phyloP scores from a whole-genome alignment of 208 protist species.

The Trichomonas vaginalis region DNA sequence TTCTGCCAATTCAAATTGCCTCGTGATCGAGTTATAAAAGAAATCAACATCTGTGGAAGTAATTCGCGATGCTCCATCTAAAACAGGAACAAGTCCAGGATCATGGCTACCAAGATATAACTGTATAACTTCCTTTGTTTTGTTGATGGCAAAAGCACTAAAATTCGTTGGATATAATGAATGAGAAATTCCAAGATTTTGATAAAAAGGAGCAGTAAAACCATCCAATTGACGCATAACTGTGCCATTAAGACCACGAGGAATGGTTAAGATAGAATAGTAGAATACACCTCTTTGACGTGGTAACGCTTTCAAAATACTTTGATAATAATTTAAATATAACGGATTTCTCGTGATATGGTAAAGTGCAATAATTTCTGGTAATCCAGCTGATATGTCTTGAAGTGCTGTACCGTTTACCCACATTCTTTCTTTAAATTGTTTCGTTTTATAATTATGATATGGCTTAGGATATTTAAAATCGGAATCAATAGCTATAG shows the following conservation, averaged over 20 bases:
- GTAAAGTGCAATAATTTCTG: background rate
- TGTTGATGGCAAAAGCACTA: background rate
- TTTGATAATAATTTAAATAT: background rate
- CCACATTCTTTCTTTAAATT: background rate
- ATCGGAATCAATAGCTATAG: background rate
- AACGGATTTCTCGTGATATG: background rate
- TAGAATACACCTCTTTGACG: background rate
- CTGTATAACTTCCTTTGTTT: background rate
- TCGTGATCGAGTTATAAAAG: background rate
- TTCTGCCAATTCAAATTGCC: background rate
- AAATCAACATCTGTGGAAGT: background rate
- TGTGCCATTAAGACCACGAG: background rate
- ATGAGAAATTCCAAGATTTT: background rate
- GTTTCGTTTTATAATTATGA: background rate
- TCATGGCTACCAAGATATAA: background rate
- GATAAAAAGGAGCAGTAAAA: background rate
- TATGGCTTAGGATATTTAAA: background rate
- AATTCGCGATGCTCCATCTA: background rate
- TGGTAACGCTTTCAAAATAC: background rate
- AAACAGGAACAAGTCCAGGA: background rate
- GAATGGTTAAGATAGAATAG: background rate
- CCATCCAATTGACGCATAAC: background rate
- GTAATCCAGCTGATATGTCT: background rate
- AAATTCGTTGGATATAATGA: background rate
- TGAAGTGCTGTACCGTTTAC: background rate